phyloP scores from a whole-genome alignment of 2,329 filamentous ascomycete genomes.

The Emergomyces orientalis region DNA sequence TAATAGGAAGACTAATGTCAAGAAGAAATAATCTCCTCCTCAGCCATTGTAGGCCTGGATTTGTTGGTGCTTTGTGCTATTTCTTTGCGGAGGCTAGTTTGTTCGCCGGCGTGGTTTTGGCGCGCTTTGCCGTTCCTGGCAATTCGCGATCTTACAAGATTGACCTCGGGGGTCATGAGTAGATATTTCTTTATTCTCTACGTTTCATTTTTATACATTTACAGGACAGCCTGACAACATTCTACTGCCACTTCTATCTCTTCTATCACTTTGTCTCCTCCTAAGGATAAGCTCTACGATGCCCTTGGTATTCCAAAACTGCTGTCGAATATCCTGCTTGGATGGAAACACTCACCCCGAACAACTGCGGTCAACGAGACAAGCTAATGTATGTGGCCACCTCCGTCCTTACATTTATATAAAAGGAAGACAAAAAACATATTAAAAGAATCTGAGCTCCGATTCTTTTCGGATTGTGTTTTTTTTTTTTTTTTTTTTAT shows the following conservation, averaged over 20 bases:
- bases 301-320: background rate
- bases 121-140: conserved; percentile 4
- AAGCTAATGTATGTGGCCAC: background rate
- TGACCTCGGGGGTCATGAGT: background rate
- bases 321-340: background rate
- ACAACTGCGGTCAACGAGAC: background rate
- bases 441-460: background rate
- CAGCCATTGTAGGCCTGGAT: background rate
- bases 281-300: background rate
- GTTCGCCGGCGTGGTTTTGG: background rate
- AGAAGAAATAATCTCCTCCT: background rate
- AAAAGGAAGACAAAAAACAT: background rate
- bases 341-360: background rate
- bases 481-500: background rate
- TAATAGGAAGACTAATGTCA: background rate
- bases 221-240: background rate
- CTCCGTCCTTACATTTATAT: background rate
- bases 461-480: background rate
- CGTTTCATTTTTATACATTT: background rate
- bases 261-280: background rate
- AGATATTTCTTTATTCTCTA: background rate
- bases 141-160: background rate
- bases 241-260: background rate
- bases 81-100: background rate
- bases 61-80: background rate